Conservation (phyloP, 352 stramenopile species). For the Achlya hypogyna region DNA sequence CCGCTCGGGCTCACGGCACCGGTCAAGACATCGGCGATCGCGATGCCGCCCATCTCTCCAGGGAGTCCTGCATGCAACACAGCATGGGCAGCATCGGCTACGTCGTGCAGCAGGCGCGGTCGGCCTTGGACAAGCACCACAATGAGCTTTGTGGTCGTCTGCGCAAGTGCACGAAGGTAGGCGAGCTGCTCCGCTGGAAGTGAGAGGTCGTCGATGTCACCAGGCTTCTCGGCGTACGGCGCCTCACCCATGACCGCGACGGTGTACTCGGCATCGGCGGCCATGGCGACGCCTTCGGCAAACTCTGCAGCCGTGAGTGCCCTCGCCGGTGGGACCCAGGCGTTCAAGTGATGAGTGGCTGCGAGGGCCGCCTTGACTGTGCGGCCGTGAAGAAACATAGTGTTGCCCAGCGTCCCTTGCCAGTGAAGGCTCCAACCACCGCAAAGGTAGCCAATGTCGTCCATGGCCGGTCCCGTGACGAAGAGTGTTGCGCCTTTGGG, state of each 20-base stretch:
- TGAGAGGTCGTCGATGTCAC: constrained; percentile 53
- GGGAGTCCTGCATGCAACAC: constrained; percentile 68
- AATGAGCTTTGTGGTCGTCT: constrained; percentile 53
- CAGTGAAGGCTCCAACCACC: constrained; percentile 66
- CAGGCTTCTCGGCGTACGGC: constrained; percentile 75
- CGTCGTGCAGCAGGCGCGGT: constrained; percentile 41
- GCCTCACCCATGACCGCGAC: constrained; percentile 62
- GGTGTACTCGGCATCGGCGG: constrained; percentile 53
- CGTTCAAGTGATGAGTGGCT: constrained; percentile 29
- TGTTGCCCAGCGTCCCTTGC: constrained; percentile 50
- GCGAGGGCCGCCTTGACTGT: constrained; percentile 46
- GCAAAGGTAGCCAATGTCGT: constrained; percentile 65
- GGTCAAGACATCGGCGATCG: constrained; percentile 55
- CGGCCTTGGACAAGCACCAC: constrained; percentile 55
- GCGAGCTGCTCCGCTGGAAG: constrained; percentile 45
- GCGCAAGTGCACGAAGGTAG: constrained; percentile 49
- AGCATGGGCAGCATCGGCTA: constrained; percentile 37
- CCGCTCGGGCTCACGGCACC: constrained; percentile 61
- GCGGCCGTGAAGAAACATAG: constrained; percentile 45
- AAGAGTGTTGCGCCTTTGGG: constrained; percentile 30
- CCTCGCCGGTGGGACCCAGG: constrained; percentile 29
- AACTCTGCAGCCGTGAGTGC: constrained; percentile 18
- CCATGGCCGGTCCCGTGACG: constrained; percentile 45
- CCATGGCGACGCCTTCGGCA: constrained; percentile 29
- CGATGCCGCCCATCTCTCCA: constrained; percentile 67